A percentile compares a stretch with the other conserved stretches of the same genome.
Evolutionary conservation across 2,329 filamentous ascomycete species (phyloP).

Genomic region (Ophiostoma perfectum): DNA sequence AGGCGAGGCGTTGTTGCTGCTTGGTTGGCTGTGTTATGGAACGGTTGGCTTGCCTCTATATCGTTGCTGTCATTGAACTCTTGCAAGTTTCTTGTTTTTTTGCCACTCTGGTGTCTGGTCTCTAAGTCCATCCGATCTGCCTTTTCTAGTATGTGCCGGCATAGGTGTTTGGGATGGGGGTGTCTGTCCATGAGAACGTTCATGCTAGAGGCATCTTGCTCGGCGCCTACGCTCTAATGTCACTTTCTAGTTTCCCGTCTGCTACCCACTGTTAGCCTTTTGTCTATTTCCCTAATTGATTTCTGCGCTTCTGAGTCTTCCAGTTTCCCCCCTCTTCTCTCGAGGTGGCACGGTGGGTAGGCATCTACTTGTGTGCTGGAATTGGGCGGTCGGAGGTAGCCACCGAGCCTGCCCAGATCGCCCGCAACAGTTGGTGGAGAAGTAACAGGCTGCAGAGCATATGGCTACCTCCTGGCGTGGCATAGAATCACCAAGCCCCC

Average conservation of each 20-base stretch:
- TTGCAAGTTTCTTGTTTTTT: not conserved
- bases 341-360: not conserved
- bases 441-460: not conserved
- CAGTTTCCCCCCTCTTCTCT: not conserved
- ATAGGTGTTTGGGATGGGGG: not conserved
- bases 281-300: not conserved
- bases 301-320: conserved; percentile 5
- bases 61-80: not conserved
- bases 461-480: not conserved
- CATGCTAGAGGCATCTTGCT: not conserved
- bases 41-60: not conserved
- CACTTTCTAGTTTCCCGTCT: conserved; percentile 3
- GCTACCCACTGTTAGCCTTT: conserved; percentile 13
- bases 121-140: not conserved
- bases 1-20: not conserved
- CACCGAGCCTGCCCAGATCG: not conserved
- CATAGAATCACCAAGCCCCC: not conserved
- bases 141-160: not conserved
- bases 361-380: not conserved
- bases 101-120: not conserved
- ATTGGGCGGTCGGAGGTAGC: not conserved
- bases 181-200: not conserved
- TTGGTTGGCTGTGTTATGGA: not conserved
- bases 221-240: not conserved
- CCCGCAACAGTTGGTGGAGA: not conserved